Conservation (phyloP, 1,284 basidiomycete species). For the Apiotrichum akiyoshidainum region DNA sequence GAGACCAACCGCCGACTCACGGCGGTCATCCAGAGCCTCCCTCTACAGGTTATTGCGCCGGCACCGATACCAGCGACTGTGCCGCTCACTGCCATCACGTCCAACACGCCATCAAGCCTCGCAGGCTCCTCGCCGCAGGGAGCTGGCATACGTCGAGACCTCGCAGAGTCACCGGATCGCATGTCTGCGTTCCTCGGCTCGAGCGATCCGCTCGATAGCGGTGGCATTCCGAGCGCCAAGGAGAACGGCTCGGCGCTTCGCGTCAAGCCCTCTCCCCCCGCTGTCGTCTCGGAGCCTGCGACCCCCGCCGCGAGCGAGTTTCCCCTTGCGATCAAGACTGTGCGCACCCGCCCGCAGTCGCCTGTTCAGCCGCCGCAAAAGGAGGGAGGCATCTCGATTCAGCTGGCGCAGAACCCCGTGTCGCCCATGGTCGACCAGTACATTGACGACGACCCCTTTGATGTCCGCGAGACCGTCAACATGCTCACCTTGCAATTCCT, state of each 20-base stretch:
- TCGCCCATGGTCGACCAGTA: conserved; percentile 15
- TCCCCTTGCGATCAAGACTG: conserved; percentile 23
- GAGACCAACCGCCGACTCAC: conserved; percentile 83
- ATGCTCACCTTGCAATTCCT: conserved; percentile 89
- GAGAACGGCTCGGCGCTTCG: conserved; percentile 2
- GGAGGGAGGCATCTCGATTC: conserved; percentile 14
- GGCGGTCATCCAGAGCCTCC: conserved; percentile 78
- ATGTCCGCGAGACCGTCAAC: conserved; percentile 88
- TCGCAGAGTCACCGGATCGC: conserved; percentile 13
- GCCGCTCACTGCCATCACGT: conserved; percentile 1
- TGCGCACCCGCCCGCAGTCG: conserved; percentile 27
- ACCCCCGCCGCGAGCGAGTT: conserved; percentile 42
- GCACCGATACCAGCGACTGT: conserved; percentile 22
- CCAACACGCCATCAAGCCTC: conserved; percentile 1
- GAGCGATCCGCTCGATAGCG: conserved; percentile 34
- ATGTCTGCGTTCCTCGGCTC: conserved; percentile 12
- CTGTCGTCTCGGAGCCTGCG: conserved; percentile 51
- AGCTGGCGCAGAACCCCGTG: conserved; percentile 2
- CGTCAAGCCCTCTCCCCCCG: conserved; percentile 27
- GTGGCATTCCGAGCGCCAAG: conserved; percentile 7
- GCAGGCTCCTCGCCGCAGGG: conserved; percentile 33
- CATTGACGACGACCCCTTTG: conserved; percentile 73
- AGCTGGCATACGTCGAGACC: conserved; percentile 7
- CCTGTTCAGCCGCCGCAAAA: conserved; percentile 25
- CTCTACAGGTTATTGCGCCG: conserved; percentile 59